phyloP scores from a whole-genome alignment of 495 filamentous ascomycete genomes.

The Immersiella caudata region DNA sequence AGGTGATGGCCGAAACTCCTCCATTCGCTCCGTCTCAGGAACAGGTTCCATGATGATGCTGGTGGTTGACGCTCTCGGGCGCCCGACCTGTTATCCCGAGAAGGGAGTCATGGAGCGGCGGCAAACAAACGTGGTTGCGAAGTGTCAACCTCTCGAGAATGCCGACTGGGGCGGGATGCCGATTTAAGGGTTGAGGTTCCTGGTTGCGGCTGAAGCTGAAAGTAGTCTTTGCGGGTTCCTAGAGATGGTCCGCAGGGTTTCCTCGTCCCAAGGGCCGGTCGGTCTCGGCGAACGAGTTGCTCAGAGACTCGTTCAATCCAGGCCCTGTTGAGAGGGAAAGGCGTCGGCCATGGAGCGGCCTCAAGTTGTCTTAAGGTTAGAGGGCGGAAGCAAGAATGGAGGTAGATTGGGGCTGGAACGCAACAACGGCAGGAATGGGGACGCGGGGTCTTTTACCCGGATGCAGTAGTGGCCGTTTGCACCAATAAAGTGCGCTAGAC shows the following conservation, averaged over 20 bases:
- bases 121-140: neutral
- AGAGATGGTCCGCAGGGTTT: neutral
- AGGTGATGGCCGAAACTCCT: conserved; percentile 57
- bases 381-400: conserved; percentile 9
- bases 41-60: conserved; percentile 56
- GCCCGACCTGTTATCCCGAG: conserved; percentile 27
- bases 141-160: neutral
- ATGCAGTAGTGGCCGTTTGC: neutral
- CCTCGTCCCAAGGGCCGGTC: neutral
- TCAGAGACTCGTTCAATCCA: conserved; percentile 4
- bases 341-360: conserved; percentile 1
- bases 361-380: neutral
- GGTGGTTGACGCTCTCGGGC: conserved; percentile 29
- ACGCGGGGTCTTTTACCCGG: conserved; percentile 23
- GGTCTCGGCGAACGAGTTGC: neutral
- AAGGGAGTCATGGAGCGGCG: conserved; percentile 25
- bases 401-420: conserved; percentile 11
- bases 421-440: conserved; percentile 9
- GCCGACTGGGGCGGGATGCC: neutral
- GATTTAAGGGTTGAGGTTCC: neutral
- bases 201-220: conserved; percentile 9
- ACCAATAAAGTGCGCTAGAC: conserved; percentile 15
- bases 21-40: conserved; percentile 61
- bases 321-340: neutral
- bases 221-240: neutral